Conservation (phyloP, 106 monocot species). For the Phalaenopsis aphrodite region DNA sequence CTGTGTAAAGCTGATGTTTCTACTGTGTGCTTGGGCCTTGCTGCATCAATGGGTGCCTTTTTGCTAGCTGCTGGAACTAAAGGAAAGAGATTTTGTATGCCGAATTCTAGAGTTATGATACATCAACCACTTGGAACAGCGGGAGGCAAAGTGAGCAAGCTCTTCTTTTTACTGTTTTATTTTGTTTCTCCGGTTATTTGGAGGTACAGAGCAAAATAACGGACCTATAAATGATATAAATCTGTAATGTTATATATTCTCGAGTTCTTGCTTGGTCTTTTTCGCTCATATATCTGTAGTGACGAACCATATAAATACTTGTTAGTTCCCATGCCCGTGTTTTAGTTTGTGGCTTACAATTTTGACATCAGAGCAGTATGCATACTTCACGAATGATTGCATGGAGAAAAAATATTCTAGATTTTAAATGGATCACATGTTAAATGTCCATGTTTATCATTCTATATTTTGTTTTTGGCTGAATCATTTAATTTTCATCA, state of each 20-base stretch:
- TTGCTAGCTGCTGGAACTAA: constrained; percentile 73
- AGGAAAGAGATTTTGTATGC: constrained; percentile 98
- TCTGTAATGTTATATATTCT: background rate
- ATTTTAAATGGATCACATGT: background rate
- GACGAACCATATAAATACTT: constrained; percentile 1
- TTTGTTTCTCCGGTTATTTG: background rate
- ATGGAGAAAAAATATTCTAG: background rate
- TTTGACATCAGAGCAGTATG: background rate
- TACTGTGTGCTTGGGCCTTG: constrained; percentile 90
- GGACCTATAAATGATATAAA: background rate
- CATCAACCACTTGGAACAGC: constrained; percentile 90
- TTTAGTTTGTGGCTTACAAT: background rate
- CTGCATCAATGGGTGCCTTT: constrained; percentile 97
- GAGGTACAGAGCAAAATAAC: background rate
- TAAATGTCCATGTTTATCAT: background rate
- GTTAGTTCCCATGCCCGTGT: background rate
- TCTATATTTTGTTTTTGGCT: background rate
- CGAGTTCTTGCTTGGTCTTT: background rate
- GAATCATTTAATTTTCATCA: background rate
- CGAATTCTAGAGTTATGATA: constrained; percentile 97
- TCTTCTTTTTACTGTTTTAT: background rate
- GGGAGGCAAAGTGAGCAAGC: constrained; percentile 72
- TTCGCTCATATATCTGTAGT: background rate
- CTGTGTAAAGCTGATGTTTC: constrained; percentile 96
- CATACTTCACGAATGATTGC: background rate